These are phyloP conservation scores for Adansonia grandidieri DNA, from an alignment of 441 rosid genomes.

Conservation along the genomic window DNA sequence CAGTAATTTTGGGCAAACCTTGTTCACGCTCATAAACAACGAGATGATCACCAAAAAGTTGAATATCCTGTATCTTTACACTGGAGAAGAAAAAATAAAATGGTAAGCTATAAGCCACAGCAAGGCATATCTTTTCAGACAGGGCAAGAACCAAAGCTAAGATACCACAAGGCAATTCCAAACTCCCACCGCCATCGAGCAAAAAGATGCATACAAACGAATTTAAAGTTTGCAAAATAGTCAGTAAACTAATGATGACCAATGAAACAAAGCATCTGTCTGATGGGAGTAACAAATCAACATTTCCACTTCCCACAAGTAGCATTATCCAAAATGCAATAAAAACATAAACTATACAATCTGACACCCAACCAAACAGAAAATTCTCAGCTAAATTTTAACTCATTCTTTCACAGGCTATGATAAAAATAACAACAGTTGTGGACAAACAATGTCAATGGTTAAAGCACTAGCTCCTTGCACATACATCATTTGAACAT, in stretches of 20 bases:
- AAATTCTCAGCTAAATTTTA: constrained; percentile 4
- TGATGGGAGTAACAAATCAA: constrained; percentile 1
- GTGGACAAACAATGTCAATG: neutral
- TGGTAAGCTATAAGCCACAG: constrained; percentile 21
- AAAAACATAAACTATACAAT: neutral
- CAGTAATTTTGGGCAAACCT: constrained; percentile 65
- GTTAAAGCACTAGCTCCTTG: constrained; percentile 21
- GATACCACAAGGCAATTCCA: neutral
- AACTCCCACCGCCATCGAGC: neutral
- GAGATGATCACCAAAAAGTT: constrained; percentile 75
- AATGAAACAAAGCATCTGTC: neutral
- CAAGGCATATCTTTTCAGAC: constrained; percentile 9
- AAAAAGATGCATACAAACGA: neutral
- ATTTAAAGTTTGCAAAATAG: neutral
- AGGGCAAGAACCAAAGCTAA: constrained; percentile 17
- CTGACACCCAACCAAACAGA: neutral
- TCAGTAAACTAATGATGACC: neutral
- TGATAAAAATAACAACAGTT: neutral
- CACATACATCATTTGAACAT: constrained; percentile 1
- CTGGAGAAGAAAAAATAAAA: constrained; percentile 43
- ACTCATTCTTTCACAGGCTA: neutral
- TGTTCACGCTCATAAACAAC: constrained; percentile 77
- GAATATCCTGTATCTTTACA: constrained; percentile 70
- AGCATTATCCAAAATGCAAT: neutral
- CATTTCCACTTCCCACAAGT: constrained; percentile 2